These are phyloP conservation scores for Thraustochytrium sp. DNA, from an alignment of 352 stramenopile genomes.

Conservation along the genomic window DNA sequence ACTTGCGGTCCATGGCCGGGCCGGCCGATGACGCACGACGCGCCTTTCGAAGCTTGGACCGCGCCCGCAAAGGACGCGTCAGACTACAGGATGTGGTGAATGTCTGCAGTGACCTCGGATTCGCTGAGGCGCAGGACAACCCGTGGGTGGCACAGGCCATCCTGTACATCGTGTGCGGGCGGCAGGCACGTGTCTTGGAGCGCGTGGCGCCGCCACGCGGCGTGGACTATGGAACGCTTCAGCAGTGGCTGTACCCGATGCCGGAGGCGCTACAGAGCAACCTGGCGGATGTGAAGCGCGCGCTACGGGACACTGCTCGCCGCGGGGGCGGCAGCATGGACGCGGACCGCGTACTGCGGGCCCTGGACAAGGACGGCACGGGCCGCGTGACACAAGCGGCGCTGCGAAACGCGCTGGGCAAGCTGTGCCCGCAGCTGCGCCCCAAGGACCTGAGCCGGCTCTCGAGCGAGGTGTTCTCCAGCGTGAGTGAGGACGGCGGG, in stretches of 20 bases:
- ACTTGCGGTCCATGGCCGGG: neutral
- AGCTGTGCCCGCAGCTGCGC: neutral
- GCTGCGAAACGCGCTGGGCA: neutral
- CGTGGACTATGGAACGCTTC: neutral
- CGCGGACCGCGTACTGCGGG: neutral
- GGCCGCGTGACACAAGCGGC: neutral
- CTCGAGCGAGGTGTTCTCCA: neutral
- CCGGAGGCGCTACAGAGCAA: neutral
- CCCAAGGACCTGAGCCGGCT: neutral
- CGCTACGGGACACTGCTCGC: neutral
- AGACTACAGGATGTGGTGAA: neutral
- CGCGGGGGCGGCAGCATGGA: neutral
- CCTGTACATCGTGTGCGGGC: neutral
- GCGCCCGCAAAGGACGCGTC: neutral
- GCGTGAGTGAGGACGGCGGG: neutral
- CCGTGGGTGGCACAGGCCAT: neutral
- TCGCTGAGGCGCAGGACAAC: neutral
- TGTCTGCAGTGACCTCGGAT: neutral
- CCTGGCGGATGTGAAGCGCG: neutral
- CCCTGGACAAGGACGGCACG: neutral
- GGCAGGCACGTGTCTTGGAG: neutral
- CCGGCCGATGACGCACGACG: neutral
- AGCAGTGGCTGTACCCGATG: neutral
- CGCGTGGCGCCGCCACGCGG: neutral
- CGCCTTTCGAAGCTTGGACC: slow-evolving; percentile 5